Percentiles rank a stretch among this genome's conserved stretches.
phyloP scores from a whole-genome alignment of 1,139 yeast species.

The Pichia sp. region DNA sequence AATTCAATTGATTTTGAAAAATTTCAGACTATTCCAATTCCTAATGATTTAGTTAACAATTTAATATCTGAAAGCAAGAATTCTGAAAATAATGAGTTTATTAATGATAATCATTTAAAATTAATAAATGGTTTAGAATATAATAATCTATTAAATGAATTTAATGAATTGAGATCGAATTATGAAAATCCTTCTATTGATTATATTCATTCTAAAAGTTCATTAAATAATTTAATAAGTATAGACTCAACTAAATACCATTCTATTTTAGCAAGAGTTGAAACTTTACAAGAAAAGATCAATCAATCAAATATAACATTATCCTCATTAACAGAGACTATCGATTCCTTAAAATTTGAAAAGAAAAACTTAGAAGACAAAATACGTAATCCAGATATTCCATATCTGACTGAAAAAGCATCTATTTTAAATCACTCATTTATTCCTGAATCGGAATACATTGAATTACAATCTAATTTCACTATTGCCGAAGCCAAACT shows the following conservation, averaged over 20 bases:
- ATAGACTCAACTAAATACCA: background rate
- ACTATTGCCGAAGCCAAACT: conserved; percentile 5
- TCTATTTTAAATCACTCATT: conserved; percentile 23
- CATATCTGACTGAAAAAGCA: conserved; percentile 27
- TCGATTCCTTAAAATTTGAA: conserved; percentile 8
- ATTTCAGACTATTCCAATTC: conserved; percentile 6
- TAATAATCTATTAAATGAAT: conserved; percentile 23
- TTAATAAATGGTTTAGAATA: too few relatives aligned
- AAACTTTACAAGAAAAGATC: conserved; percentile 3
- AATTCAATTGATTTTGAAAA: conserved; percentile 7
- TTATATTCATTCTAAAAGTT: conserved; percentile 25
- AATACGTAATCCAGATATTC: conserved; percentile 9
- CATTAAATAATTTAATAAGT: conserved; percentile 23
- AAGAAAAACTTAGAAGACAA: conserved; percentile 1
- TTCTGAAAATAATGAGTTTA: conserved; percentile 11
- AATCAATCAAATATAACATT: conserved; percentile 3
- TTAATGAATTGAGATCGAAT: background rate
- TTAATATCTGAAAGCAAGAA: conserved; percentile 19
- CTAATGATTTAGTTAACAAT: conserved; percentile 1
- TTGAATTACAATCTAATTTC: conserved; percentile 20
- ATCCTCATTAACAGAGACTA: background rate
- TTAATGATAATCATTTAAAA: background rate
- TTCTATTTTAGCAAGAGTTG: background rate
- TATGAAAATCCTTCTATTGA: conserved; percentile 21
- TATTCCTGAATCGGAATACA: conserved; percentile 27